Evolutionary conservation across 1,284 basidiomycete species (phyloP).

Genomic region (Malassezia pachydermatis): DNA sequence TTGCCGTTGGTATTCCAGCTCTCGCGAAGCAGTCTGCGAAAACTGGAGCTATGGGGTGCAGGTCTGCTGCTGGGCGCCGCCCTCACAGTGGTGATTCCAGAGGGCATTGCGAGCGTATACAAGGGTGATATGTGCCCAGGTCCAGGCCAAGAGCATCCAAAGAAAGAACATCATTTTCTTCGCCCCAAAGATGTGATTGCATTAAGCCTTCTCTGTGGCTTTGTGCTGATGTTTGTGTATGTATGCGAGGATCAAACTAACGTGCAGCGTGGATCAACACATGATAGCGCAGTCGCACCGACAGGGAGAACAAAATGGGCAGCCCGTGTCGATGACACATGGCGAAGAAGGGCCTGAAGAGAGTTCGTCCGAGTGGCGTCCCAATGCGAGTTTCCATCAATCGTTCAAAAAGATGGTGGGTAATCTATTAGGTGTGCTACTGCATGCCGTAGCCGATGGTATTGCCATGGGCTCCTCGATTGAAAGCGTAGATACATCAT

Average conservation of each 20-base stretch:
- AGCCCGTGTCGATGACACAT: too few relatives aligned
- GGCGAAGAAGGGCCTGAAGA: background rate
- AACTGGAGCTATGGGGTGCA: conserved; percentile 40
- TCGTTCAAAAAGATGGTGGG: conserved; percentile 26
- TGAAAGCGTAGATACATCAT: conserved; percentile 25
- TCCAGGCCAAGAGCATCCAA: background rate
- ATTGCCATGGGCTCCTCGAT: conserved; percentile 43
- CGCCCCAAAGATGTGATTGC: conserved; percentile 29
- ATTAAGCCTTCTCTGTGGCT: conserved; percentile 33
- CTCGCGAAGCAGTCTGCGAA: conserved; percentile 29
- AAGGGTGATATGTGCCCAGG: background rate
- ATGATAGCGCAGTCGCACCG: conserved; percentile 4
- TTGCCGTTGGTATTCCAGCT: conserved; percentile 34
- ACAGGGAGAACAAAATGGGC: background rate
- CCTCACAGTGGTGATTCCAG: conserved; percentile 43
- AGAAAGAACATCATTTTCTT: background rate
- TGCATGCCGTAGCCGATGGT: conserved; percentile 42
- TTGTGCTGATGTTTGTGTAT: conserved; percentile 41
- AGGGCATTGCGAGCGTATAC: conserved; percentile 24
- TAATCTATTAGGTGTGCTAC: conserved; percentile 33
- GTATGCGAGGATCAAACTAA: conserved; percentile 4
- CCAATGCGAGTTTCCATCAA: background rate
- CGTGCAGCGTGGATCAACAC: conserved; percentile 15
- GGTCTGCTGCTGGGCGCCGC: conserved; percentile 43
- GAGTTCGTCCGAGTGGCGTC: background rate